Base-by-base conservation (phyloP, 345 rosid species). In the Aegle marmelos region DNA sequence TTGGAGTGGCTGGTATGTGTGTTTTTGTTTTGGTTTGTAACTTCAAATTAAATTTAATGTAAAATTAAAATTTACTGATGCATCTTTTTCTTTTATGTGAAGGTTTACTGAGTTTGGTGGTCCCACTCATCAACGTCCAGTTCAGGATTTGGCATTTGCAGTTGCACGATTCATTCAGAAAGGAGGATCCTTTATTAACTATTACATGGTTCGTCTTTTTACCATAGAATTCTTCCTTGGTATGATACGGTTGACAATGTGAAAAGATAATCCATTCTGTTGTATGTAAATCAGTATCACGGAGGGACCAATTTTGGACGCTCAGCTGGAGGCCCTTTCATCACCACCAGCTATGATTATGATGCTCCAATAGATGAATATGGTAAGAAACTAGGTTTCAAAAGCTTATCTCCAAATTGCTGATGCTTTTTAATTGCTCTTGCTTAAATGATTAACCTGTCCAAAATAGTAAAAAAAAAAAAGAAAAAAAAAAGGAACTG, bases 271-370 rank as follows among this genome's bases (percentile, higher is more conserved):
- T 78, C 50, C 69, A 37, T 56, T 82, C 53, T 27, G 37, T 36
- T 76, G 61, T 80, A 21, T 84, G 83, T 74, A 59, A 74, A 88
- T 85, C 89, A 97, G 99, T 97, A 90, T 78, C 98, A 97, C 78
- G 99, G 99, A 83, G 99, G 99, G 73, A 97, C 99, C 74, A 97
- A 94, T 86, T 97, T 97, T 62, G 98, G 98, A 68, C 95, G 98
- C 80, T 89, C 94, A 77, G 98, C 99, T 57, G 99, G 98, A 75
- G 99, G 99, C 77, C 98, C 98, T 41, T 97, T 97, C 87, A 86
- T 97, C 80, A 91, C 97, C 64, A 94, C 99, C 53, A 97, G 99
- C 87, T 97, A 97, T 53, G 99, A 97, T 77, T 97, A 94, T 56
- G 98, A 97, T 83, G 98, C 98, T 75, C 99, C 99, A 4, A 77